Conservation (phyloP, 2,329 filamentous ascomycete genomes). For the Aureobasidium mangrovei region DNA sequence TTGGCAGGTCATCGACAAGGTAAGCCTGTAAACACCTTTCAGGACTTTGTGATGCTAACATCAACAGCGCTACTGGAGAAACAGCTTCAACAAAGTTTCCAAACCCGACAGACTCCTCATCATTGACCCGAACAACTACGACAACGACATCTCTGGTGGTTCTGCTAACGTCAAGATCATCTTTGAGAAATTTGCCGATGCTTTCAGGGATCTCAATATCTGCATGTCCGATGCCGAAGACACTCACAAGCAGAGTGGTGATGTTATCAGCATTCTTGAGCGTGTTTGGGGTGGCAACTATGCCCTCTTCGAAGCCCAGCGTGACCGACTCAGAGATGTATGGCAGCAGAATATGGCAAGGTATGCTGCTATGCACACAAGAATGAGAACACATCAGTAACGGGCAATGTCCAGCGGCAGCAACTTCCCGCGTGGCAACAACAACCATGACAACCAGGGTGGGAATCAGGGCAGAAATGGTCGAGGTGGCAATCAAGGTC, state of each 20-base stretch:
- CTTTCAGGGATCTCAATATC: conserved; percentile 45
- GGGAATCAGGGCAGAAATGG: background rate
- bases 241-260: conserved; percentile 23
- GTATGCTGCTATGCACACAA: conserved; percentile 13
- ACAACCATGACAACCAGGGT: background rate
- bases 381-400: background rate
- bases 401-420: conserved; percentile 3
- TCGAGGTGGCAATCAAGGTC: background rate
- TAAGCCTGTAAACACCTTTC: conserved; percentile 30
- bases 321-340: conserved; percentile 47
- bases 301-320: conserved; percentile 59
- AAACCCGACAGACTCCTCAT: conserved; percentile 68
- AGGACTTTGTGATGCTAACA: conserved; percentile 14
- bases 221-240: conserved; percentile 34
- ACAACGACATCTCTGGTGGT: conserved; percentile 86
- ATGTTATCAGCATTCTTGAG: conserved; percentile 54
- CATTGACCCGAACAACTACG: conserved; percentile 76
- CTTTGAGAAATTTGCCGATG: conserved; percentile 58
- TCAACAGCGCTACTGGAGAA: conserved; percentile 16
- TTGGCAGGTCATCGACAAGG: conserved; percentile 70
- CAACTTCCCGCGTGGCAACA: conserved; percentile 2
- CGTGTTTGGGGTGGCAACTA: conserved; percentile 73
- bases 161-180: conserved; percentile 63
- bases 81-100: conserved; percentile 29
- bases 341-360: conserved; percentile 14